phyloP scores from a whole-genome alignment of 2,329 filamentous ascomycete genomes.

The Beauveria bassiana region DNA sequence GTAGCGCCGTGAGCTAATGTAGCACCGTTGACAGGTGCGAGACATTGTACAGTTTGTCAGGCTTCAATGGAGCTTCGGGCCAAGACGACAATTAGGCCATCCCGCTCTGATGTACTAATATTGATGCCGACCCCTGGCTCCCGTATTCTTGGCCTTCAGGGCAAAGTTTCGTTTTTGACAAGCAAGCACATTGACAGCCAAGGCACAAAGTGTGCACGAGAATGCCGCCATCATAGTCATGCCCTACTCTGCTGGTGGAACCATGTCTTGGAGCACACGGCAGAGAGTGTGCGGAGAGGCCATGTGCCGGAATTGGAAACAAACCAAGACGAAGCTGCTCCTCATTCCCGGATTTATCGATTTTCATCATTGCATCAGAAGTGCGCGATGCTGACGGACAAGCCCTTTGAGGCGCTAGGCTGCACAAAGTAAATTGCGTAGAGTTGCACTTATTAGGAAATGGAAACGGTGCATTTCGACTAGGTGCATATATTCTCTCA shows the following conservation, averaged over 20 bases:
- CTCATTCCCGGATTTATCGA: no score
- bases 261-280: background rate
- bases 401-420: background rate
- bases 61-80: background rate
- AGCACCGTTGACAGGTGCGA: slow-evolving; percentile 8
- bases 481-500: no score
- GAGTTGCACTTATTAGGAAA: no score
- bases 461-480: no score
- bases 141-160: background rate
- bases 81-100: background rate
- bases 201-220: background rate
- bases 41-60: background rate
- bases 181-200: background rate
- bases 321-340: background rate
- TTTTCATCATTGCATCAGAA: no score
- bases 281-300: background rate
- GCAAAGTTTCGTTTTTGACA: background rate
- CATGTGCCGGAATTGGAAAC: slow-evolving; percentile 2
- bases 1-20: slow-evolving; percentile 9
- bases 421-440: background rate
- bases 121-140: background rate
- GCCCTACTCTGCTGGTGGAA: background rate
- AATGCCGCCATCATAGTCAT: background rate
- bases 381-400: background rate
- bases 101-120: background rate